Evolutionary conservation across 2,329 filamentous ascomycete genomes (phyloP).

Genomic region (Verticillium nubilum): DNA sequence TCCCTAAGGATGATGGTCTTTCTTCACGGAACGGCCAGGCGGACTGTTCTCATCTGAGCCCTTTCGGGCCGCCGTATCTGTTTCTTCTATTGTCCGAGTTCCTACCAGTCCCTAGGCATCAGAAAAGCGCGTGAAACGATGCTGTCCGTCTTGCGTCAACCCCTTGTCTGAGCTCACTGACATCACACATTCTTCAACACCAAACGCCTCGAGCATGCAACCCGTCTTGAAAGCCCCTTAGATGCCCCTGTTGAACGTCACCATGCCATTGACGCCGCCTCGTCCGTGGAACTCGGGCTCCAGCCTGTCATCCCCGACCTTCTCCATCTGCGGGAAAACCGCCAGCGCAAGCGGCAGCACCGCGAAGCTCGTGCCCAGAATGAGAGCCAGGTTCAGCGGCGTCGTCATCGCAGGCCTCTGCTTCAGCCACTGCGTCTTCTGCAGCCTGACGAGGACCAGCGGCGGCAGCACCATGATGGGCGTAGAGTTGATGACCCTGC

Average conservation of each 20-base stretch:
- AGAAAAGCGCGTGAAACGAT: not conserved
- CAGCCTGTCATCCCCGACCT: constrained; percentile 66
- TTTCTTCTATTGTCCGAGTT: not conserved
- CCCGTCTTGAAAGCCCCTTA: constrained; percentile 28
- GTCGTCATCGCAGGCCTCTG: constrained; percentile 70
- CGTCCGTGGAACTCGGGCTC: constrained; percentile 83
- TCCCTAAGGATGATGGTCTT: not conserved
- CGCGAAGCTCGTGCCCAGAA: constrained; percentile 80
- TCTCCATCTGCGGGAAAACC: constrained; percentile 88
- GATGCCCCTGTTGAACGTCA: constrained; percentile 97
- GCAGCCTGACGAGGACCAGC: constrained; percentile 75
- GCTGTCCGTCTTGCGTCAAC: not conserved
- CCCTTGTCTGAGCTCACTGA: not conserved
- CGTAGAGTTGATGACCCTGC: constrained; percentile 85
- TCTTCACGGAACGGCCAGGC: not conserved
- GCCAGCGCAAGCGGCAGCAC: constrained; percentile 85
- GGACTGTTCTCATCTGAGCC: not conserved
- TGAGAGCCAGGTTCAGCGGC: constrained; percentile 81
- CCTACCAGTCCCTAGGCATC: not conserved
- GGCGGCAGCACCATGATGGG: constrained; percentile 97
- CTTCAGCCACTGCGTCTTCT: constrained; percentile 78
- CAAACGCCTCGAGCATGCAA: not conserved
- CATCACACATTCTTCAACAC: not conserved
- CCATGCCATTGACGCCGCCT: constrained; percentile 72
- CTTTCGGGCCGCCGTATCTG: not conserved